Evolutionary conservation across 192 early-diverging fungal species (phyloP).

Genomic region (Backusella sp.): DNA sequence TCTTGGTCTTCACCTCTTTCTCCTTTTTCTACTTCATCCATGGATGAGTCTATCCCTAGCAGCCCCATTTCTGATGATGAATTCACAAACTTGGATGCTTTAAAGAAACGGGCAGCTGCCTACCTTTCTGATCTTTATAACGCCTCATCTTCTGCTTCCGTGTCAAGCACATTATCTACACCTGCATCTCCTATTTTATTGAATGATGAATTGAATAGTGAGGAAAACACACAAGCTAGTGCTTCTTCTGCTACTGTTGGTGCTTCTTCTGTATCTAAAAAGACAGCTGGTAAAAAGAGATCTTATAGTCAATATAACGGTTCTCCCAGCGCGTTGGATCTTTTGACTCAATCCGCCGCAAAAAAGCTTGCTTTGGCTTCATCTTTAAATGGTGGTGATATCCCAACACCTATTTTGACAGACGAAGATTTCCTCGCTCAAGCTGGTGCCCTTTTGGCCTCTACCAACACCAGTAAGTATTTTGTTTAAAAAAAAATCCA

Average conservation of each 20-base stretch:
- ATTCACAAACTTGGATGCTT: conserved; percentile 20
- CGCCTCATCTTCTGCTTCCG: conserved; percentile 5
- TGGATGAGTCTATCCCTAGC: conserved; percentile 13
- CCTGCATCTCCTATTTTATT: conserved; percentile 6
- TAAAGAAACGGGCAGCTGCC: conserved; percentile 31
- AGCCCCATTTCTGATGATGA: conserved; percentile 16
- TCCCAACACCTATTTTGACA: conserved; percentile 25
- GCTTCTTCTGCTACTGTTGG: background rate
- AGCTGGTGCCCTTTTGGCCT: conserved; percentile 35
- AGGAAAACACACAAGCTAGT: too few relatives aligned
- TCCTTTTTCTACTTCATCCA: conserved; percentile 13
- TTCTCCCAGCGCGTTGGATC: conserved; percentile 20
- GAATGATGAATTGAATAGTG: background rate
- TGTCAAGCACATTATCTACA: background rate
- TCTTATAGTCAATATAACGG: conserved; percentile 11
- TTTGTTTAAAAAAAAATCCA: background rate
- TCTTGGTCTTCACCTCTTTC: conserved; percentile 15
- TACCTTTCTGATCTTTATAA: conserved; percentile 28
- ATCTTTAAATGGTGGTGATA: conserved; percentile 13
- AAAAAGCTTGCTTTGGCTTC: conserved; percentile 34
- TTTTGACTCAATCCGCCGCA: conserved; percentile 23
- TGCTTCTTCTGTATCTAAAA: conserved; percentile 2
- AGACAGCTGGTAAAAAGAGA: conserved; percentile 19
- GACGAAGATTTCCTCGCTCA: conserved; percentile 45
- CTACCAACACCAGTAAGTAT: conserved; percentile 24